Evolutionary conservation across 2,329 filamentous ascomycete species (phyloP).

Genomic region (Colletotrichum noveboracense): DNA sequence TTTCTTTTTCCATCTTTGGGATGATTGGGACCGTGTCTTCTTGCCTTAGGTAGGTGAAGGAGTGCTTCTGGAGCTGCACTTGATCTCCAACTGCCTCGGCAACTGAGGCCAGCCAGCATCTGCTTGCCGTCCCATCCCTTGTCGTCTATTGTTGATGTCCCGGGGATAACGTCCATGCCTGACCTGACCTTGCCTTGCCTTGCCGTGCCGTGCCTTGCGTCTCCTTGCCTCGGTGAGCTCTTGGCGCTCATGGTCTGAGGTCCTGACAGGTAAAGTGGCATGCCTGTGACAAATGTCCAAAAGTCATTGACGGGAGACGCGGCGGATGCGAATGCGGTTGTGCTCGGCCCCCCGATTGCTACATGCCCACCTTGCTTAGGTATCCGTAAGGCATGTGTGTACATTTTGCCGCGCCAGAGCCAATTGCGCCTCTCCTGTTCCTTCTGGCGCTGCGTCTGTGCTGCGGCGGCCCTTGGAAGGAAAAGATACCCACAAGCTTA

Average conservation of each 20-base stretch:
- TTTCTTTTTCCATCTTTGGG: background rate
- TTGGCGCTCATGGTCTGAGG: background rate
- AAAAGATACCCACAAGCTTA: background rate
- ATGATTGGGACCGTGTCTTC: background rate
- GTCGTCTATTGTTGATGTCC: background rate
- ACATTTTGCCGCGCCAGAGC: background rate
- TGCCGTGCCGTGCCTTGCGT: background rate
- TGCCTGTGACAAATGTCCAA: background rate
- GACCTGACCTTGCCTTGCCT: background rate
- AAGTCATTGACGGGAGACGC: background rate
- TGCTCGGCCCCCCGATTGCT: background rate
- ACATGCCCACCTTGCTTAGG: background rate
- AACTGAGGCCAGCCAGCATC: background rate
- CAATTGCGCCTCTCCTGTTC: background rate
- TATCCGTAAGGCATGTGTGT: background rate
- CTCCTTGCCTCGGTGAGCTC: background rate
- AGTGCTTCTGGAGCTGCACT: background rate
- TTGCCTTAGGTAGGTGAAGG: background rate
- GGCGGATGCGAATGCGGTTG: conserved; percentile 1
- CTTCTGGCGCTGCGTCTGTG: background rate
- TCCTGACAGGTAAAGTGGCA: background rate
- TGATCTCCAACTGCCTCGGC: background rate
- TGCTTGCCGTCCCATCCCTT: background rate
- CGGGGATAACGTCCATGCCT: background rate
- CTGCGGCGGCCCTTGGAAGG: background rate